Evolutionary conservation across 1,139 yeast genomes (phyloP).

Genomic region (Schwanniomyces etchellsii): DNA sequence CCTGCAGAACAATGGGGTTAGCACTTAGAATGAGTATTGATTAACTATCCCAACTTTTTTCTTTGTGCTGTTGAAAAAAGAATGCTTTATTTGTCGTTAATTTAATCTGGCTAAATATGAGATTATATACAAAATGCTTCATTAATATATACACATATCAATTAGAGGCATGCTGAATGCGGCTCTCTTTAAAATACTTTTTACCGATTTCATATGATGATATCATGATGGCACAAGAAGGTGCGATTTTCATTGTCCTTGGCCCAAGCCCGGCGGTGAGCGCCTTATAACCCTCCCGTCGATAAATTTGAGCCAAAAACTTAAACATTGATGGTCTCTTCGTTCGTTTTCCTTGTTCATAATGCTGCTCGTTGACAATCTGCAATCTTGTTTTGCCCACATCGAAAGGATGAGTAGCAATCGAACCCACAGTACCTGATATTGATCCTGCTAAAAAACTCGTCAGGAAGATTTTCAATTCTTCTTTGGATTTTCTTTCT

Average conservation of each 20-base stretch:
- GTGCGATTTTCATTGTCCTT: constrained; percentile 85
- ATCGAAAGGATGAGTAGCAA: constrained; percentile 89
- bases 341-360: constrained; percentile 13
- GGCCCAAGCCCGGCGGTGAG: constrained; percentile 83
- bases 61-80: too few species aligned
- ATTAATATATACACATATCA: too few species aligned
- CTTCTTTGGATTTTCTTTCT: constrained; percentile 16
- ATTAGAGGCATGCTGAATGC: too few species aligned
- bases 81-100: too few species aligned
- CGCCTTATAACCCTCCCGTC: constrained; percentile 70
- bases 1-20: constrained; percentile 7
- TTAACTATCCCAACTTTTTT: too few species aligned
- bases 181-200: constrained; percentile 44
- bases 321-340: constrained; percentile 51
- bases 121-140: too few species aligned
- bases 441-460: constrained; percentile 81
- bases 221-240: constrained; percentile 98
- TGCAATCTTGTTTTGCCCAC: constrained; percentile 95
- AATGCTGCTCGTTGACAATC: constrained; percentile 36
- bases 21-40: too few species aligned
- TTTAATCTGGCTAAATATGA: too few species aligned
- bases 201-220: constrained; percentile 91
- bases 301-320: constrained; percentile 56
- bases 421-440: constrained; percentile 82
- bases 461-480: constrained; percentile 56